Percentiles rank a stretch among this genome's conserved stretches.
Conservation (phyloP, 345 rosid species). For the Fremontodendron californicum region DNA sequence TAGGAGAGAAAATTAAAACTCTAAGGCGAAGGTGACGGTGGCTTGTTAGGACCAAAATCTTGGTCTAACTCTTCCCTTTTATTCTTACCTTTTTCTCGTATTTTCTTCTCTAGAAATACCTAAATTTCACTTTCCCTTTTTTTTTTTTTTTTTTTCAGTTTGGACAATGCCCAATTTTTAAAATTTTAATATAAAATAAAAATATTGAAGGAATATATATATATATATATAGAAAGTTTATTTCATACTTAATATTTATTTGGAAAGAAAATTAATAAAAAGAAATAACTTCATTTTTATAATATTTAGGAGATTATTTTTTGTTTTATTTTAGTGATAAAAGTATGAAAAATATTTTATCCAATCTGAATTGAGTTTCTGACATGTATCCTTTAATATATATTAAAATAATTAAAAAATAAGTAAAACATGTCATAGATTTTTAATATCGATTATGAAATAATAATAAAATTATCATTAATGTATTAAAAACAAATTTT, state of each 20-base stretch:
- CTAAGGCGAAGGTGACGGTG: background rate
- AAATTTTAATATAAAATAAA: background rate
- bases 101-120: background rate
- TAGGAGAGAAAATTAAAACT: conserved; percentile 1
- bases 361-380: too few relatives aligned
- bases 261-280: background rate
- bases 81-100: background rate
- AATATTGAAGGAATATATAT: background rate
- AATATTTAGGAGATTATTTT: too few relatives aligned
- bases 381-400: too few relatives aligned
- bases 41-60: background rate
- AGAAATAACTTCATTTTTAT: too few relatives aligned
- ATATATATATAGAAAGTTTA: too few relatives aligned
- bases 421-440: too few relatives aligned
- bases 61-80: background rate
- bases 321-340: too few relatives aligned
- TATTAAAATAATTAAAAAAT: too few relatives aligned
- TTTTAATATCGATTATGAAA: too few relatives aligned
- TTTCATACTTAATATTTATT: background rate
- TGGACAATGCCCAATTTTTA: background rate
- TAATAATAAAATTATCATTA: too few relatives aligned
- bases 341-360: too few relatives aligned
- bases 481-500: too few relatives aligned
- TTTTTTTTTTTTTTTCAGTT: background rate
- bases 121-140: background rate